Percentiles rank a stretch among this genome's conserved stretches.
Conservation (phyloP, 176 grass and related monocot genomes). For the Dactylis glomerata region DNA sequence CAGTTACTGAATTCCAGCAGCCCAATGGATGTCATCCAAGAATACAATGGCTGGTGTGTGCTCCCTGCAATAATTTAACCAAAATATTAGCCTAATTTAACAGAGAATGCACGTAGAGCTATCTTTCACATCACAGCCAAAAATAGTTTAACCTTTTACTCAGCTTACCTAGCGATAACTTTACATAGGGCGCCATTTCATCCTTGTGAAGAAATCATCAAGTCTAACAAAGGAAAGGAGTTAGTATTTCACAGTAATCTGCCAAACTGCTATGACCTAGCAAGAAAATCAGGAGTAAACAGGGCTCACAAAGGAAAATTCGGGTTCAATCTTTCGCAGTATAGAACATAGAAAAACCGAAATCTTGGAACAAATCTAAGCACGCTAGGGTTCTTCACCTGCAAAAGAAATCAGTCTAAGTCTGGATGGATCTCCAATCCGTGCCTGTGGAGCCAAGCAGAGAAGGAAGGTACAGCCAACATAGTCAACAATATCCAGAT, state of each 20-base stretch:
- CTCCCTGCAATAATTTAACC: slow-evolving; percentile 52
- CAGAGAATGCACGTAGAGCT: not conserved
- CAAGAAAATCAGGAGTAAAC: not conserved
- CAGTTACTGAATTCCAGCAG: slow-evolving; percentile 88
- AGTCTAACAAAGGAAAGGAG: not conserved
- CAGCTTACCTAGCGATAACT: slow-evolving; percentile 84
- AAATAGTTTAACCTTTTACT: not conserved
- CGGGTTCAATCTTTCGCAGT: not conserved
- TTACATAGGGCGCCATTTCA: slow-evolving; percentile 50
- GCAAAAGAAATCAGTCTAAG: not conserved
- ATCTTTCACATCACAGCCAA: not conserved
- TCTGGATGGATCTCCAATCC: not conserved
- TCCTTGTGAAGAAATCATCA: slow-evolving; percentile 28
- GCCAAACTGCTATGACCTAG: not conserved
- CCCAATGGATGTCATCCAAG: slow-evolving; percentile 97
- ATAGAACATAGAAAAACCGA: not conserved
- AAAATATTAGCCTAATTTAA: slow-evolving; percentile 21
- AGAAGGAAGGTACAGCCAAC: too few species aligned
- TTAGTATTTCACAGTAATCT: too few species aligned
- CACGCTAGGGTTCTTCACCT: not conserved
- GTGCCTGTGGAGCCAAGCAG: not conserved
- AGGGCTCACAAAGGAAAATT: not conserved
- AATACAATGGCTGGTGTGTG: slow-evolving; percentile 95
- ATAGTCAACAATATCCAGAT: too few species aligned
- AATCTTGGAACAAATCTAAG: not conserved